phyloP scores from a whole-genome alignment of 768 basidiomycete genomes.

The Kwoniella newhampshirensis region DNA sequence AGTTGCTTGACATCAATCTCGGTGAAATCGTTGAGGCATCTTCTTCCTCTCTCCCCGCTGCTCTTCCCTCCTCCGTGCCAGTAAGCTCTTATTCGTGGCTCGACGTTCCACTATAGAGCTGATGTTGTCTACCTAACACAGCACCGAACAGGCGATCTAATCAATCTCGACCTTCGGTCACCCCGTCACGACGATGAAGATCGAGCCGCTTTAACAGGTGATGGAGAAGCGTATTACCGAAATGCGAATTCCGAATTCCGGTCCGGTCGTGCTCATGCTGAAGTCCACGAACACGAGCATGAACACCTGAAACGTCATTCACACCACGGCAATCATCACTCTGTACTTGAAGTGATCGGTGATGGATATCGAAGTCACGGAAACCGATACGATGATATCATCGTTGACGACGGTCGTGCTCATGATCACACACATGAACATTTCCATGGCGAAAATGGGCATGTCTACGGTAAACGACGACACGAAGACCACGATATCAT shows the following conservation, averaged over 20 bases:
- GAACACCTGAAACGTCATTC: not conserved
- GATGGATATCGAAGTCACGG: constrained; percentile 11
- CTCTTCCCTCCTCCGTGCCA: not conserved
- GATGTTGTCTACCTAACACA: not conserved
- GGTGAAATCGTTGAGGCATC: constrained; percentile 2
- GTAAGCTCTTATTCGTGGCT: no score
- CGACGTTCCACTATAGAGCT: no score
- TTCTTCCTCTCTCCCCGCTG: not conserved
- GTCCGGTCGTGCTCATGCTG: not conserved
- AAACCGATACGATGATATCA: constrained; percentile 7
- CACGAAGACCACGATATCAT: constrained; percentile 2
- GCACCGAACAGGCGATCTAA: constrained; percentile 3
- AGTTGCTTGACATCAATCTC: constrained; percentile 21
- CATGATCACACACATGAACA: not conserved
- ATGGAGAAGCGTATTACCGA: constrained; percentile 12
- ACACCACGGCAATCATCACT: constrained; percentile 6
- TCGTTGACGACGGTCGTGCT: constrained; percentile 1
- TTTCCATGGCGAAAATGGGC: not conserved
- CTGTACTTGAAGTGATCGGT: constrained; percentile 18
- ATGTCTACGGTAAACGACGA: not conserved
- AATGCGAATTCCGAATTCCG: constrained; percentile 8
- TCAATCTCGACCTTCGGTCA: constrained; percentile 10
- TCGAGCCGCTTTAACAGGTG: constrained; percentile 7
- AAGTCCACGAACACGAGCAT: constrained; percentile 3
- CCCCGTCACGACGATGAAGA: constrained; percentile 14